These are phyloP conservation scores for Neonectria faginata DNA, from an alignment of 2,329 filamentous ascomycete species.

Conservation along the genomic window DNA sequence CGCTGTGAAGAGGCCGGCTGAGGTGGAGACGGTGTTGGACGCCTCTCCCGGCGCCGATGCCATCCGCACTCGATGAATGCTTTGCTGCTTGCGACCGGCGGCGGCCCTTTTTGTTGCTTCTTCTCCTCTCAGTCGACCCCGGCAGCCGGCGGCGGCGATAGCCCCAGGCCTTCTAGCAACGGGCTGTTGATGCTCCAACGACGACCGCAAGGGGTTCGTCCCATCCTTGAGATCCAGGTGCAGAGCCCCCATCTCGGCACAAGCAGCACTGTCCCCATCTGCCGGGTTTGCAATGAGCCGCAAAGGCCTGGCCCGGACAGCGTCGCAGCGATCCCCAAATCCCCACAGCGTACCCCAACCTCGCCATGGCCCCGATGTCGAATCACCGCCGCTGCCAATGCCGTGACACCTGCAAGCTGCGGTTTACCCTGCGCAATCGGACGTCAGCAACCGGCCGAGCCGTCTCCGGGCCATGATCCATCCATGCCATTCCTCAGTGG, in stretches of 20 bases:
- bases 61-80: conserved; percentile 28
- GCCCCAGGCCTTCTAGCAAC: not conserved
- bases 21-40: conserved; percentile 18
- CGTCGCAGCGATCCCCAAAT: conserved; percentile 11
- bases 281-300: conserved; percentile 20
- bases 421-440: conserved; percentile 17
- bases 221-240: not conserved
- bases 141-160: conserved; percentile 21
- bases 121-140: conserved; percentile 3
- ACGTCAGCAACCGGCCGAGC: conserved; percentile 15
- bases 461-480: conserved; percentile 8
- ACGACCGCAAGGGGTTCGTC: not conserved
- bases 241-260: conserved; percentile 12
- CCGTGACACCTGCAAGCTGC: conserved; percentile 2
- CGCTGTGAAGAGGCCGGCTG: conserved; percentile 26
- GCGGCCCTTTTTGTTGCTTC: conserved; percentile 3
- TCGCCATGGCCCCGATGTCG: not conserved
- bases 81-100: conserved; percentile 9
- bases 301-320: conserved; percentile 4
- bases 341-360: conserved; percentile 11
- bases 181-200: too few species aligned
- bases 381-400: conserved; percentile 6
- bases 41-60: conserved; percentile 32
- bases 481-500: conserved; percentile 16
- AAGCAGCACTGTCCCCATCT: conserved; percentile 5